Evolutionary conservation across 139 green algal genomes (phyloP), one percentile per base, ranked within the genome.

Genomic region (Chlorella sorokiniana): DNA sequence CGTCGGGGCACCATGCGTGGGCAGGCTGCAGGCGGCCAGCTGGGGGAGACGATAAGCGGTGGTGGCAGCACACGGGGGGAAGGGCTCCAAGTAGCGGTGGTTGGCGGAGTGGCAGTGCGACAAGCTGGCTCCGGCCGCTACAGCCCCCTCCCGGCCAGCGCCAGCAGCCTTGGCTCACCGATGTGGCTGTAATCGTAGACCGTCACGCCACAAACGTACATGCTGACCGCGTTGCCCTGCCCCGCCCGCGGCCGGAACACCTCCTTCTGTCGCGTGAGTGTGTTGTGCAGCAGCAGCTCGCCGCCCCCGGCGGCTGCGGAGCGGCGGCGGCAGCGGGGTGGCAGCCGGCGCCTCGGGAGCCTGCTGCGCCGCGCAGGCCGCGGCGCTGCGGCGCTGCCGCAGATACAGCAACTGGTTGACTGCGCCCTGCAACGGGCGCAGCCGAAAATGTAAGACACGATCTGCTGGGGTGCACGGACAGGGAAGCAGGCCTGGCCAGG

Each of bases 201-300:
- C 1, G 97, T 99, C 1, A 99, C 95, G 10, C 97, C 97, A 83
- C 97, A 99, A 4, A 99, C 96, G 71, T 99, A 99, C 95, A 99
- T 98, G 62, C 82, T 85, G 23, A 99, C 94, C 3, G 84, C n/a
- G 38, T 89, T 88, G 35, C 67, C 83, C 41, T 86, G 76, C 1
- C 75, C 78, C 7, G 59, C 65, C 20, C 86, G 84, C 4, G 95
- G 88, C 6, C 3, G 65, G 81, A 99, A 98, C 3, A 51, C 37
- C 83, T 98, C 88, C 86, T 99, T 99, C 29, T 69, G 70, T 0
- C 92, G 77, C 0, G 77, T 84, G 89, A 98, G 91, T 0, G 94
- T 98, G 90, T 99, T 98, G 89, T 96, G 93, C 48, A 99, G 86
- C 56, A 86, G 76, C 64, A 94, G 85, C 67, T 78, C 44, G 4